Percentiles rank a stretch among this genome's conserved stretches.
Evolutionary conservation across 768 basidiomycete genomes (phyloP).

Genomic region (Mycena latifolia): DNA sequence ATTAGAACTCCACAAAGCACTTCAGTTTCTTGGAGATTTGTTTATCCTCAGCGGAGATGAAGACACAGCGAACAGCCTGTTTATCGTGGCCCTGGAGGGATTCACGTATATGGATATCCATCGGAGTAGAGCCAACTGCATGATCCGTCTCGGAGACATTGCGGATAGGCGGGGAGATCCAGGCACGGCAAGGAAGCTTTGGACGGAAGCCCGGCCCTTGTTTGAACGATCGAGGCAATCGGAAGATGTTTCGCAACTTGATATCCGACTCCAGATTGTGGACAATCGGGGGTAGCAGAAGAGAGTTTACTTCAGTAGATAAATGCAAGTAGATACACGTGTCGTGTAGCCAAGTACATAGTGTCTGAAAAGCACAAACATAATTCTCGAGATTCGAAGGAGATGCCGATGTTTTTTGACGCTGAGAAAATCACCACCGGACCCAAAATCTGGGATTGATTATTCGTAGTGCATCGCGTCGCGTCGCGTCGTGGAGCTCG

Average conservation of each 20-base stretch:
- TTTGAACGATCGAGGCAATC: neutral
- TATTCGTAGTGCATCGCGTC: too few species aligned
- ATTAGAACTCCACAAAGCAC: neutral
- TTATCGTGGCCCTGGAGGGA: neutral
- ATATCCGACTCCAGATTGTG: neutral
- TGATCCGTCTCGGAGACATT: neutral
- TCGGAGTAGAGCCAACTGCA: neutral
- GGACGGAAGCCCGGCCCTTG: neutral
- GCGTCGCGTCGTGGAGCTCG: too few species aligned
- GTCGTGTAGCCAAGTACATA: too few species aligned
- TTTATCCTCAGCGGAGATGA: neutral
- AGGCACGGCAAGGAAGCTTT: neutral
- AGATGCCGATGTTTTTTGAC: too few species aligned
- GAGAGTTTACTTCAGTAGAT: too few species aligned
- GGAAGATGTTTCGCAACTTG: neutral
- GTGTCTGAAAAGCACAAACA: too few species aligned
- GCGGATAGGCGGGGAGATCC: neutral
- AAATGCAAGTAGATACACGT: too few species aligned
- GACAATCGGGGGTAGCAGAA: too few species aligned
- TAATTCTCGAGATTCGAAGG: too few species aligned
- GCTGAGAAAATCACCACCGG: too few species aligned
- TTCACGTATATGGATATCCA: neutral
- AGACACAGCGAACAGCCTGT: neutral
- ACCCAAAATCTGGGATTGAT: too few species aligned
- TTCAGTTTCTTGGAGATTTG: neutral